These are phyloP conservation scores for Mallotus japonicus DNA, from an alignment of 441 rosid genomes.

Conservation along the genomic window DNA sequence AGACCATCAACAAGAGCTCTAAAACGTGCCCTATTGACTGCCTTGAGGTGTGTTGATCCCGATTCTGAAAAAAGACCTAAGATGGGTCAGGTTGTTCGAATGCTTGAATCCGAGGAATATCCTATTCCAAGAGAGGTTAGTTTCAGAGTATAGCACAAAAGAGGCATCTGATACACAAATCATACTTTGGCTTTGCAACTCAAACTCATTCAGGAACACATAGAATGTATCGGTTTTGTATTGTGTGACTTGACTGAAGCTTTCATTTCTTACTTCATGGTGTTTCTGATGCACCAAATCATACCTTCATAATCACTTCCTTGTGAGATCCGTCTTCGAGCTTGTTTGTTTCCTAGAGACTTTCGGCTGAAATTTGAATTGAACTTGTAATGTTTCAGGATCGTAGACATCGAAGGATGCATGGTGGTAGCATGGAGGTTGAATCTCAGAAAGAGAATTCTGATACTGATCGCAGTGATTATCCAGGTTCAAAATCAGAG, in stretches of 20 bases:
- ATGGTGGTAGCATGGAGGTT: conserved; percentile 62
- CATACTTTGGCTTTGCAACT: neutral
- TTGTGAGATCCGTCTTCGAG: neutral
- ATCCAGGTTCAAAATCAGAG: conserved; percentile 63
- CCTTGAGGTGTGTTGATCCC: conserved; percentile 92
- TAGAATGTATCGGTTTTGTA: too few species aligned
- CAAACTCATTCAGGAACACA: neutral
- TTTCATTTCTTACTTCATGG: neutral
- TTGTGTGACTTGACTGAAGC: neutral
- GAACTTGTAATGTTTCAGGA: conserved; percentile 47
- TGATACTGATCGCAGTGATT: conserved; percentile 67
- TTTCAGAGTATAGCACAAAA: conserved; percentile 1
- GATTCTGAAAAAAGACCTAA: conserved; percentile 87
- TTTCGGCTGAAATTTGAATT: neutral
- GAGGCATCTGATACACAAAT: neutral
- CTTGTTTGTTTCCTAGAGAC: too few species aligned
- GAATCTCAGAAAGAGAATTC: conserved; percentile 69
- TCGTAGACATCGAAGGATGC: conserved; percentile 60
- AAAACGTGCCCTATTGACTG: conserved; percentile 85
- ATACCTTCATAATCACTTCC: neutral
- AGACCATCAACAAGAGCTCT: conserved; percentile 78
- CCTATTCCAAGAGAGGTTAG: conserved; percentile 95
- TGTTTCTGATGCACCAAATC: too few species aligned
- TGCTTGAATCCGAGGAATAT: conserved; percentile 93
- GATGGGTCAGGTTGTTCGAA: conserved; percentile 94